Percentiles rank a stretch among this genome's conserved stretches.
phyloP scores from a whole-genome alignment of 306 rosid genomes.

The Fragaria vesca region DNA sequence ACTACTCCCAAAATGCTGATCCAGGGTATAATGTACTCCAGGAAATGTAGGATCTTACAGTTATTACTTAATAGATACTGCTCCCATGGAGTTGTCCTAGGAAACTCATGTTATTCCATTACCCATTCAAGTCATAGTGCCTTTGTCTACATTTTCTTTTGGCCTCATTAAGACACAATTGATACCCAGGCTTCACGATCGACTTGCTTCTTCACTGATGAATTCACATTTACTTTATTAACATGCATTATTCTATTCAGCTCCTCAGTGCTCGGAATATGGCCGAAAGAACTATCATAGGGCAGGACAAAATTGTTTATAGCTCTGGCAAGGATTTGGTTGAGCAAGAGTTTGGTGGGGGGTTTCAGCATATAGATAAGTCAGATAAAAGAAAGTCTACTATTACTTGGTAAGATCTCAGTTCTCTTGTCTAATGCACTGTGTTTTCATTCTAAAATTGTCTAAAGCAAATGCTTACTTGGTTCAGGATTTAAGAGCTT shows the following conservation, averaged over 20 bases:
- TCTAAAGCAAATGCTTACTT: not conserved
- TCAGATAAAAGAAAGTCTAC: constrained; percentile 47
- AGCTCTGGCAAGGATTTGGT: constrained; percentile 82
- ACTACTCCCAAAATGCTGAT: not conserved
- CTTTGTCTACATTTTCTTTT: not conserved
- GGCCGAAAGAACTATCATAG: constrained; percentile 83
- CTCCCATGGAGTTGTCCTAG: too few species aligned
- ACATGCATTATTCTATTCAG: constrained; percentile 38
- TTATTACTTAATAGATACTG: too few species aligned
- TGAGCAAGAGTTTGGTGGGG: constrained; percentile 83
- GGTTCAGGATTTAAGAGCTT: not conserved
- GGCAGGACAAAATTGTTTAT: constrained; percentile 86
- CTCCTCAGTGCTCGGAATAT: constrained; percentile 85
- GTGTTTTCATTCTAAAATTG: not conserved
- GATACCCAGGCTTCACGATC: too few species aligned
- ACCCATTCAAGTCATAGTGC: too few species aligned
- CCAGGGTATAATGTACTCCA: not conserved
- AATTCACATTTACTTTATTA: not conserved
- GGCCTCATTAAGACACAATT: not conserved
- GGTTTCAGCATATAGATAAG: constrained; percentile 72
- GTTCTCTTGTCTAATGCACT: not conserved
- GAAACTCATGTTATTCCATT: too few species aligned
- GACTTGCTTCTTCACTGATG: not conserved
- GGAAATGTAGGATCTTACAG: not conserved
- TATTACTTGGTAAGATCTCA: not conserved